Base-by-base conservation (phyloP, 78 protist species). In the Dictyostelium brefeldianum region DNA sequence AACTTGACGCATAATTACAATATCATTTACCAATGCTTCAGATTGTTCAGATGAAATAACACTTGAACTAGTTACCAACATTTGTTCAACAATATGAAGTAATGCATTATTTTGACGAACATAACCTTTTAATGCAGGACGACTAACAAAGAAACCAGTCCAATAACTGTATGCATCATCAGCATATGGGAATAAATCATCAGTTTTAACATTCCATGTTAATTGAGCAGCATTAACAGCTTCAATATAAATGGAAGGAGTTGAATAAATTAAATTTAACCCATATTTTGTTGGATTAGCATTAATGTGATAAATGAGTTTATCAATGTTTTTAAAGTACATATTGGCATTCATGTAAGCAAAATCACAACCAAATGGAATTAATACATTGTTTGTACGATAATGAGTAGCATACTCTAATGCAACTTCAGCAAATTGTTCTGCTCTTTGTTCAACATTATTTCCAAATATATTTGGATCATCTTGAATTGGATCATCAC, bases 111-210 rank as follows among this genome's bases (percentile, higher is more conserved):
- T 43, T 15, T 41, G 18, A 75, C 97, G 94, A 15, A 87, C 97
- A 27, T 91, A 85, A 8, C 93, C 89, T 89, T 98, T 98, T n/a
- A 97, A 89, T 5, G 83, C 91, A 11, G 98, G 97, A 22, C 95
- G 82, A 27, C 96, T 89, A 9, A 96, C 81, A 65, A 96, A 98
- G 77, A 96, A 96, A 54, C 99, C 99, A 0, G 98, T 94, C 99
- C 99, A 98, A 90, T 89, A 97, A 71, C 62, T 43, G 75, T 92
- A 97, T 2, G 73, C 74, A 29, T 53, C 56, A 80, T 97, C 97
- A 25, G 98, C 96, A 67, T 94, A 95, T n/a, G 98, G 99, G 95
- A 98, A 94, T 77, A 97, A 93, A 65, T 98, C 99, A 80, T 96
- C 96, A 1, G 85, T 75, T 78, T 96, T 94, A 47, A 77, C 82